These are phyloP conservation scores for Blastobotrys petasosporus DNA, from an alignment of 1,139 yeast species.

Conservation along the genomic window DNA sequence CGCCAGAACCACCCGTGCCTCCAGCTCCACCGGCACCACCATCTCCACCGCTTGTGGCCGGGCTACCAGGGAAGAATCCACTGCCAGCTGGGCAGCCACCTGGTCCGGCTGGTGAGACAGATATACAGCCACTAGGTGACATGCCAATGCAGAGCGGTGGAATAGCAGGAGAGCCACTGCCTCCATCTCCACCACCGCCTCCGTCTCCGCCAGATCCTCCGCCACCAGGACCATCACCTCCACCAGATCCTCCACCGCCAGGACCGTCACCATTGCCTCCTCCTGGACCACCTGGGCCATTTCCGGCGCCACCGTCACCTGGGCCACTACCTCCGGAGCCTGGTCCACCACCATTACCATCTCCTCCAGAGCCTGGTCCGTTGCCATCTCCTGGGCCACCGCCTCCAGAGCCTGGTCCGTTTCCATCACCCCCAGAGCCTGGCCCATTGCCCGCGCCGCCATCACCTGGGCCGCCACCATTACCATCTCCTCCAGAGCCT, in stretches of 20 bases:
- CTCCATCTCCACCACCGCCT: background rate
- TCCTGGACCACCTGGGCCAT: constrained; percentile 8
- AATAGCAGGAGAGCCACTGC: no score
- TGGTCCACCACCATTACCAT: no score
- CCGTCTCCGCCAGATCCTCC: background rate
- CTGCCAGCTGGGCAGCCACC: no score
- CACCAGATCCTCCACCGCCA: no score
- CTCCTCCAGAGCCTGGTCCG: constrained; percentile 7
- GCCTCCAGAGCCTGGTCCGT: constrained; percentile 13
- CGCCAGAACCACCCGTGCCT: no score
- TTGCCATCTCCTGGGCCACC: constrained; percentile 3
- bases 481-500: constrained; percentile 10
- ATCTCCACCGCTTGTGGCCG: no score
- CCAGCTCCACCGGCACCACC: no score
- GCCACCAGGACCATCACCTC: background rate
- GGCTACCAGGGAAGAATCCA: no score
- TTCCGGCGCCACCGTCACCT: constrained; percentile 5
- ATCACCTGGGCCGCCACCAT: constrained; percentile 7
- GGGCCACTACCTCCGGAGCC: constrained; percentile 3
- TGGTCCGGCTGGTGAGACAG: no score
- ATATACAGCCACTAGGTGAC: no score
- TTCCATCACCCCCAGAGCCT: constrained; percentile 8
- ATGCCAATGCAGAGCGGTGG: no score
- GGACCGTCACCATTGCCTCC: background rate
- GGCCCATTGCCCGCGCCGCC: constrained; percentile 12